Base-by-base conservation (phyloP, 257 asterid species). In the Lycium barbarum region DNA sequence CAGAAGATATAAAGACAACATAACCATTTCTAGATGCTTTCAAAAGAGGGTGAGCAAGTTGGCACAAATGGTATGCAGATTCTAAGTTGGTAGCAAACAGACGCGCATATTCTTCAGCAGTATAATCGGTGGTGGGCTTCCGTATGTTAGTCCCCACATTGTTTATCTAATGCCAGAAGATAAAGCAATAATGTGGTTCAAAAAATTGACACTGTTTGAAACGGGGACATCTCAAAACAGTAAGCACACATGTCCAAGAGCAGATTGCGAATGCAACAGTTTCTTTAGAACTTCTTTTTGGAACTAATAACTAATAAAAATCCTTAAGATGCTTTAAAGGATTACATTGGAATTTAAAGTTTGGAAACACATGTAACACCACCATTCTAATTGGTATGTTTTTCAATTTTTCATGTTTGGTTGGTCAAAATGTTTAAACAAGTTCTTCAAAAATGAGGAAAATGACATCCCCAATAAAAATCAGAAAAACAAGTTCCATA, bases 131-230 rank as follows among this genome's bases (percentile, higher is more conserved):
- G 63, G 99, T 95, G 82, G 94, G 91, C 89, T 97, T 97, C 93
- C 95, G 87, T 82, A 97, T 85, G 87, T 95, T 97, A 59, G 98
- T 95, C 86, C 99, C 99, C 5, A 91, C 98, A 91, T 95, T 97
- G 86, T 95, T 97, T 84, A 97, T 82, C 99, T 95, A 82, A 74
- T 84, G 33, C 71, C 67, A 80, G 47, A 26, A 79, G 63, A 76
- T 17, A 76, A 12, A 53, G 20, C 63, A 51, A 51, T 51, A 22
- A 51, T 0, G 14, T 26, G 47, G 63, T 51, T 76, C 63, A 76
- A 26, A 22, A 74, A 20, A 35, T 51, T 8, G 11, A 72, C 22
- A 55, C n/a, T 9, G 59, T 26, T 18, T 0, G 22, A 71, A n/a
- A 72, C 68, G 84, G 49, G 10, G 82, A 49, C 85, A 72, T 54